Percentiles rank a stretch among this genome's conserved stretches.
phyloP scores from a whole-genome alignment of 148 eudicot species.

The Vaccinium myrtillus region DNA sequence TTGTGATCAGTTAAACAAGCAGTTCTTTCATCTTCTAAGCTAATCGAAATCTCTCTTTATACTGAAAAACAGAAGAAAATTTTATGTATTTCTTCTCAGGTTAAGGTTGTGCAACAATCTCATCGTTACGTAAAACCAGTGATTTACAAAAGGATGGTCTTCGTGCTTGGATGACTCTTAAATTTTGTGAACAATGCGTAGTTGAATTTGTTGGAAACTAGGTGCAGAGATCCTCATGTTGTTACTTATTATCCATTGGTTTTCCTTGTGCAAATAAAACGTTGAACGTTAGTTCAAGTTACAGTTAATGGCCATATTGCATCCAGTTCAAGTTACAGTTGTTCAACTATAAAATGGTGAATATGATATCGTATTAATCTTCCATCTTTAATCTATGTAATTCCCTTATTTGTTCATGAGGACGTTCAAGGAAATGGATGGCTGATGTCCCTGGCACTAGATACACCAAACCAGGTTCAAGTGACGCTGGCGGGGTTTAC shows the following conservation, averaged over 20 bases:
- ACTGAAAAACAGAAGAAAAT: neutral
- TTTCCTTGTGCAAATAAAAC: neutral
- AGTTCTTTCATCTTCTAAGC: neutral
- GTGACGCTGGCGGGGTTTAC: constrained; percentile 1
- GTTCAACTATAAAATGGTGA: neutral
- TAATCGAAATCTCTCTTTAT: neutral
- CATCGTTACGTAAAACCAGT: too few relatives aligned
- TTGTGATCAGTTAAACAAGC: neutral
- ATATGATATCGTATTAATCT: neutral
- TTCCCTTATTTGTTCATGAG: constrained; percentile 19
- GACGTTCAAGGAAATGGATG: constrained; percentile 26
- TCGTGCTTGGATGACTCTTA: neutral
- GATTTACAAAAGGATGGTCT: neutral
- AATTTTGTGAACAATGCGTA: neutral
- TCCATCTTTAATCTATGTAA: constrained; percentile 26
- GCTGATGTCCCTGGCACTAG: constrained; percentile 19
- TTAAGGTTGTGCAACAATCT: neutral
- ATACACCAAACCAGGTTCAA: constrained; percentile 30
- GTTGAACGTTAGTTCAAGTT: neutral
- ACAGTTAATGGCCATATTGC: neutral
- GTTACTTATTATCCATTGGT: neutral
- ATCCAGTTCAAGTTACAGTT: neutral
- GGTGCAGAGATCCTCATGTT: neutral
- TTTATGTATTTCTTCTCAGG: neutral
- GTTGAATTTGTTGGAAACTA: neutral